These are phyloP conservation scores for Candolleomyces eurysporus DNA, from an alignment of 768 basidiomycete species.

Conservation along the genomic window DNA sequence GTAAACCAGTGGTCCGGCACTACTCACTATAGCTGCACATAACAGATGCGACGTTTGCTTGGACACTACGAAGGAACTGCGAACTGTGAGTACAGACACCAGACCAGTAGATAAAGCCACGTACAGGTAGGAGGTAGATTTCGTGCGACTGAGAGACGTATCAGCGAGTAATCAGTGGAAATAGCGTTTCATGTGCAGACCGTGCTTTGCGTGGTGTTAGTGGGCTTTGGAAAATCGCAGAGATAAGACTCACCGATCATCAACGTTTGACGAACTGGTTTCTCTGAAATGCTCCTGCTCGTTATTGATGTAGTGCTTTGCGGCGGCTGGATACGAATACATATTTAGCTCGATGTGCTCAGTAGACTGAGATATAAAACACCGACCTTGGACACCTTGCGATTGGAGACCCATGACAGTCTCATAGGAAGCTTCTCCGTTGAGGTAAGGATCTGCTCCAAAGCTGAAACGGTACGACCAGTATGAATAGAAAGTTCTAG, in stretches of 20 bases:
- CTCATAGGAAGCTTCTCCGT: conserved; percentile 54
- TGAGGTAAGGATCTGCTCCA: conserved; percentile 52
- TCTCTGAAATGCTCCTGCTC: conserved; percentile 49
- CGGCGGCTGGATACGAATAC: conserved; percentile 27
- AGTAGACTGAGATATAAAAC: not conserved
- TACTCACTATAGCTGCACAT: conserved; percentile 63
- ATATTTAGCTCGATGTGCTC: not conserved
- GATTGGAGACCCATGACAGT: conserved; percentile 53
- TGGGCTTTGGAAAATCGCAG: too few species aligned
- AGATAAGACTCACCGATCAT: conserved; percentile 33
- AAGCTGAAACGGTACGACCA: conserved; percentile 27
- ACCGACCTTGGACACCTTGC: conserved; percentile 45
- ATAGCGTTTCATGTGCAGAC: too few species aligned
- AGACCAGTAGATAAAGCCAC: conserved; percentile 5
- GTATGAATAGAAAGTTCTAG: not conserved
- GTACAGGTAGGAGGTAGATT: conserved; percentile 52
- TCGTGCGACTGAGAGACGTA: conserved; percentile 43
- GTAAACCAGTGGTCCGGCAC: too few species aligned
- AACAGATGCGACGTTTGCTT: conserved; percentile 62
- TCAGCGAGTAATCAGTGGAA: too few species aligned
- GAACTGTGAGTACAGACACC: not conserved
- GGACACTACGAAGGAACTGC: conserved; percentile 55
- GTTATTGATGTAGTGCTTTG: conserved; percentile 47
- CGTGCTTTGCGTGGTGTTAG: too few species aligned
- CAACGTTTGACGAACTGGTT: conserved; percentile 39